Evolutionary conservation across 495 filamentous ascomycete genomes (phyloP).

Genomic region (Clohesyomyces aquaticus): DNA sequence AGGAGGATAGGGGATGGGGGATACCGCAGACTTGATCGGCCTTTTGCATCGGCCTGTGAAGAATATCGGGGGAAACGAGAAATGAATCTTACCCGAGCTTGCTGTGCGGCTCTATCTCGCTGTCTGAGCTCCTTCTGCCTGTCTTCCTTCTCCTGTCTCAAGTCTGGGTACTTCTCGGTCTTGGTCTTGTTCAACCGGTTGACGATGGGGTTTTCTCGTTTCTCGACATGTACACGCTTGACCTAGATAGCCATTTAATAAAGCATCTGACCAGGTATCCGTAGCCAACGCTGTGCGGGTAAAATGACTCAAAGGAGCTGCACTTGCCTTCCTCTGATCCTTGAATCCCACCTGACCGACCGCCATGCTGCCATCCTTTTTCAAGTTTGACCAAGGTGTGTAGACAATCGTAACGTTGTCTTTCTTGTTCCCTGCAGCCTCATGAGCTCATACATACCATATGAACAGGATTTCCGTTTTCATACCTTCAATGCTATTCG

Average conservation of each 20-base stretch:
- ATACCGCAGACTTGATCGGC: neutral
- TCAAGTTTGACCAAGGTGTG: constrained; percentile 96
- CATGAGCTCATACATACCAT: neutral
- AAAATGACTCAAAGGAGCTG: neutral
- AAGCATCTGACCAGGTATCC: too few species aligned
- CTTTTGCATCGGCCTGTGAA: too few species aligned
- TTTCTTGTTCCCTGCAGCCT: constrained; percentile 82
- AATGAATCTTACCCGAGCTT: constrained; percentile 61
- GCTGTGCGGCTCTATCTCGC: constrained; percentile 66
- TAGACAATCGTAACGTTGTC: constrained; percentile 96
- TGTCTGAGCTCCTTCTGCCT: constrained; percentile 67
- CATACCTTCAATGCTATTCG: constrained; percentile 94
- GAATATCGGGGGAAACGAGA: neutral
- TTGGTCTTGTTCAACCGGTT: constrained; percentile 97
- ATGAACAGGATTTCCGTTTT: neutral
- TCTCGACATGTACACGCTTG: constrained; percentile 72
- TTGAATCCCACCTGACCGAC: constrained; percentile 94
- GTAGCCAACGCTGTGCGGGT: too few species aligned
- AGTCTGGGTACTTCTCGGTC: constrained; percentile 80
- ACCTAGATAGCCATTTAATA: constrained; percentile 53
- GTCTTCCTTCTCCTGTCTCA: constrained; percentile 77
- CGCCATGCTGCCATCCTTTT: constrained; percentile 96
- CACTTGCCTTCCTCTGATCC: constrained; percentile 66
- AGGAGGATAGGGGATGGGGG: neutral
- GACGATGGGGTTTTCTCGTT: constrained; percentile 84